These are phyloP conservation scores for Posidonia australis DNA, from an alignment of 106 monocot genomes.

Conservation along the genomic window DNA sequence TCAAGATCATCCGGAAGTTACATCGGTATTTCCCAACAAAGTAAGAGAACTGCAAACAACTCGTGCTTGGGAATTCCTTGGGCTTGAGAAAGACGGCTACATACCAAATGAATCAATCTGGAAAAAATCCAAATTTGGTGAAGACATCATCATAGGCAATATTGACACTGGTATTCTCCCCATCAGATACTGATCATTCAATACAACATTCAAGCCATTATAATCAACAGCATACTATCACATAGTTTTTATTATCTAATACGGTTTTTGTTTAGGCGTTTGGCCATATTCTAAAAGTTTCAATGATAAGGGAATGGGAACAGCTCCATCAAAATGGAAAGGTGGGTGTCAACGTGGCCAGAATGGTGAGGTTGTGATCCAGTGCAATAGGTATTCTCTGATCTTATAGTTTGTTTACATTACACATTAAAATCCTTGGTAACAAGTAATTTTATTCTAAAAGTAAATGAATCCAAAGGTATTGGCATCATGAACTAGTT, in stretches of 20 bases:
- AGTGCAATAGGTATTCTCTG: too few species aligned
- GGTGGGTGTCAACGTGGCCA: conserved; percentile 48
- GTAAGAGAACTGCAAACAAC: conserved; percentile 62
- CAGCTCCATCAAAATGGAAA: conserved; percentile 53
- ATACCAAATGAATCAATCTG: background rate
- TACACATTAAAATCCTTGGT: too few species aligned
- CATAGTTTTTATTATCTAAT: too few species aligned
- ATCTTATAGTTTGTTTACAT: too few species aligned
- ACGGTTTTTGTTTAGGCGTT: conserved; percentile 21
- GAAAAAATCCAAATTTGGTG: background rate
- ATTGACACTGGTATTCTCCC: conserved; percentile 53
- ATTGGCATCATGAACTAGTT: too few species aligned
- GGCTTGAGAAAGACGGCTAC: conserved; percentile 22
- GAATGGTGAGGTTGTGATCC: too few species aligned
- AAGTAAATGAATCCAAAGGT: too few species aligned
- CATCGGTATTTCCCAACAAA: conserved; percentile 64
- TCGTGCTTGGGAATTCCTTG: conserved; percentile 70
- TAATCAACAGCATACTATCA: background rate
- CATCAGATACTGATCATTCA: background rate
- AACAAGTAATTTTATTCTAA: too few species aligned
- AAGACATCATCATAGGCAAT: conserved; percentile 64
- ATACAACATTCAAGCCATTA: background rate
- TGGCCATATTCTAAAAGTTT: conserved; percentile 87
- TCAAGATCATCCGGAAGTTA: conserved; percentile 27
- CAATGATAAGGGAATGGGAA: conserved; percentile 33